A percentile compares a stretch with the other conserved stretches of the same genome.
phyloP scores from a whole-genome alignment of 192 early-diverging fungal species.

The Powellomyces hirtus region DNA sequence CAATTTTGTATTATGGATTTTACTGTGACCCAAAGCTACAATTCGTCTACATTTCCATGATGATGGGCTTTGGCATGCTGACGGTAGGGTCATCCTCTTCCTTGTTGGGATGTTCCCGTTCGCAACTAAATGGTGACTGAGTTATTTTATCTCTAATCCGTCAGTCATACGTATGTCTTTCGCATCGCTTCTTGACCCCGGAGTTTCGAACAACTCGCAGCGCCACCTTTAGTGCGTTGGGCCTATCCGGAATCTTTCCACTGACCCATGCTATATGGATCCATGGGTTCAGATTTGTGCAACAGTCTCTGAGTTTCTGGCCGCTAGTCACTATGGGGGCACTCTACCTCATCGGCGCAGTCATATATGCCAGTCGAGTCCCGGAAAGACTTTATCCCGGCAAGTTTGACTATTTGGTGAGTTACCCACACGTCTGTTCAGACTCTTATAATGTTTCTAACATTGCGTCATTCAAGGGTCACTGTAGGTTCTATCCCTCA shows the following conservation, averaged over 20 bases:
- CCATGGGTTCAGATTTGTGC: conserved; percentile 26
- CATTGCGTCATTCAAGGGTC: conserved; percentile 41
- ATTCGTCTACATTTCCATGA: conserved; percentile 56
- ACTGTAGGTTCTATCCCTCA: too few species aligned
- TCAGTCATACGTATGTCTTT: conserved; percentile 54
- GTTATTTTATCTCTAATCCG: too few species aligned
- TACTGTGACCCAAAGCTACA: conserved; percentile 58
- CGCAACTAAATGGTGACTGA: too few species aligned
- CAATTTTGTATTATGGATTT: conserved; percentile 55
- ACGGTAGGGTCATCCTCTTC: conserved; percentile 54
- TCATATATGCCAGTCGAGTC: conserved; percentile 78
- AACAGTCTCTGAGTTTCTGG: conserved; percentile 52
- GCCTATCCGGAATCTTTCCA: conserved; percentile 69
- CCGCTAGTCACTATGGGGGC: conserved; percentile 71
- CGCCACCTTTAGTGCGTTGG: conserved; percentile 75
- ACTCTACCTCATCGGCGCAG: conserved; percentile 77
- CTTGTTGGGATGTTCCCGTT: too few species aligned
- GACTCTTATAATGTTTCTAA: too few species aligned
- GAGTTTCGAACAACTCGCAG: conserved; percentile 79
- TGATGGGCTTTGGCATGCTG: conserved; percentile 60
- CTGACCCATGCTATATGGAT: conserved; percentile 5
- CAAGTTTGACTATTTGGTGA: conserved; percentile 73
- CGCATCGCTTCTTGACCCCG: conserved; percentile 64
- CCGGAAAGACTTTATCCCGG: conserved; percentile 90
- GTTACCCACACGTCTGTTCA: too few species aligned